A percentile compares a stretch with the other conserved stretches of the same genome.
Conservation (phyloP, 148 eudicot genomes). For the Vaccinium corymbosum region DNA sequence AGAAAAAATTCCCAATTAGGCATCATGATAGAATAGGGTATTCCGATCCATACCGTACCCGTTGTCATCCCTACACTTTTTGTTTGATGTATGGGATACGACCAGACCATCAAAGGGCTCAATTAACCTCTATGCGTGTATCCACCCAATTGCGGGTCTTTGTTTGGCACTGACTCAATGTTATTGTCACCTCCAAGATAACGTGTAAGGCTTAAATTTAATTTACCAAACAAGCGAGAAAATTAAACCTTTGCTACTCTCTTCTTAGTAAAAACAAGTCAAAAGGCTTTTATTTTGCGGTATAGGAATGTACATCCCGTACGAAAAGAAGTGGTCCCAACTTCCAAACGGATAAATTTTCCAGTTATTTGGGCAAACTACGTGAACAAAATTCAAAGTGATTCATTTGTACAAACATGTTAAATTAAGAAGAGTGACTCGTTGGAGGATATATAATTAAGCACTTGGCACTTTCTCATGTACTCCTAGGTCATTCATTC, state of each 20-base stretch:
- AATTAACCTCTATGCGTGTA: no score
- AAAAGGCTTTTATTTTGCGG: neutral
- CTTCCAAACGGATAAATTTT: neutral
- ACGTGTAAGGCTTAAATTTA: neutral
- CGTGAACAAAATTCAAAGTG: neutral
- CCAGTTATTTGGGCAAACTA: neutral
- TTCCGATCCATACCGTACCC: no score
- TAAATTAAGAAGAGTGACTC: neutral
- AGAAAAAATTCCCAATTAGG: no score
- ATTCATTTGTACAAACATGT: neutral
- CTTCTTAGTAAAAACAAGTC: neutral
- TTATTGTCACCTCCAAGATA: neutral
- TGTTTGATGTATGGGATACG: no score
- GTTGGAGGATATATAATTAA: no score
- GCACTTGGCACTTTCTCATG: neutral
- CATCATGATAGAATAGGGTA: no score
- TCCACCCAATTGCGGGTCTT: no score
- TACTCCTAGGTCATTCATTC: neutral
- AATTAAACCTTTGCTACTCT: neutral
- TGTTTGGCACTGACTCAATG: neutral
- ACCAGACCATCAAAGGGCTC: no score
- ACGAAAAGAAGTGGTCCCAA: neutral
- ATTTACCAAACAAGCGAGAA: neutral
- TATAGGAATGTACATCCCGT: neutral
- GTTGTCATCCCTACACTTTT: no score